Conservation (phyloP, 2,329 filamentous ascomycete species). For the Colletotrichum navitas region DNA sequence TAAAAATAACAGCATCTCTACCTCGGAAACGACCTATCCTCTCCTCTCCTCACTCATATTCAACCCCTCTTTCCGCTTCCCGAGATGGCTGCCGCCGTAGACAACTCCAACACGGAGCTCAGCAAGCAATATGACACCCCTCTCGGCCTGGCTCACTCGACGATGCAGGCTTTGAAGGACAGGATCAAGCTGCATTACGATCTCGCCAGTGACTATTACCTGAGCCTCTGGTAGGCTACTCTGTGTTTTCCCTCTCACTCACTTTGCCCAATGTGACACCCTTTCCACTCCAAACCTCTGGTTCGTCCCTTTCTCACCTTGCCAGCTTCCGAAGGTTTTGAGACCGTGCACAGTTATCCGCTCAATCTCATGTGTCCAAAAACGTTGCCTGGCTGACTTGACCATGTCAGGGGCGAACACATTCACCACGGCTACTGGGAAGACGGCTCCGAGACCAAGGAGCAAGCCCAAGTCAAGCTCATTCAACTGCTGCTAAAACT, state of each 20-base stretch:
- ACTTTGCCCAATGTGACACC: background rate
- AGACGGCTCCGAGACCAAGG: conserved; percentile 64
- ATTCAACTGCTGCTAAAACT: conserved; percentile 66
- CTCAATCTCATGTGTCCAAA: too few relatives aligned
- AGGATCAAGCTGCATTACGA: conserved; percentile 72
- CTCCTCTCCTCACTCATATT: background rate
- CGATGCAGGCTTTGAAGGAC: conserved; percentile 65
- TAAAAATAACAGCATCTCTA: too few relatives aligned
- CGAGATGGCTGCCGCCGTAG: conserved; percentile 31
- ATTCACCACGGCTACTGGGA: conserved; percentile 74
- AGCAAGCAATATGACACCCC: conserved; percentile 61
- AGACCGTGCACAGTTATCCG: background rate
- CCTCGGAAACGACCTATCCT: background rate
- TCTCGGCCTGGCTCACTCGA: conserved; percentile 59
- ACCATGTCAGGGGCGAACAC: conserved; percentile 66
- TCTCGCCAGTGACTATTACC: conserved; percentile 71
- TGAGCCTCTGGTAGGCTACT: conserved; percentile 66
- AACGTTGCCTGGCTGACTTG: conserved; percentile 17
- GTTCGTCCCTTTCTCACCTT: background rate
- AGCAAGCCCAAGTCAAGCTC: conserved; percentile 68
- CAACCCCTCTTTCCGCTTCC: background rate
- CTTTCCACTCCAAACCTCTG: background rate
- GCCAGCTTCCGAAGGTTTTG: background rate
- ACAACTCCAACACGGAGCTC: conserved; percentile 50
- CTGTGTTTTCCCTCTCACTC: conserved; percentile 6